These are phyloP conservation scores for Fusarium praegraminearum DNA, from an alignment of 2,329 filamentous ascomycete genomes.

Conservation along the genomic window DNA sequence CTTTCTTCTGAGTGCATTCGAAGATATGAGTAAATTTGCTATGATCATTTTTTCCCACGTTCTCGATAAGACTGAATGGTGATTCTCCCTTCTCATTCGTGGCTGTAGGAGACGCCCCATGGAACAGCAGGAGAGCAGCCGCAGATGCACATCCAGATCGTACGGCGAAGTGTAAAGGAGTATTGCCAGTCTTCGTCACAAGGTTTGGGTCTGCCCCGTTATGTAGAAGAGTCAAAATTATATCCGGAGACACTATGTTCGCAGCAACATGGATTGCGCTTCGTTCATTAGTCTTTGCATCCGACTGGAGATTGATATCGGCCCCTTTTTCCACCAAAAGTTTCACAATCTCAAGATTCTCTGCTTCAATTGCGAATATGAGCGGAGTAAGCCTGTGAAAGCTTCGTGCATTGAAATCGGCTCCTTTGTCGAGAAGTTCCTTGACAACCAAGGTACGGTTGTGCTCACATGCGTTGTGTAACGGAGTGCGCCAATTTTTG, in stretches of 20 bases:
- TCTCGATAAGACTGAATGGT: background rate
- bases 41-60: background rate
- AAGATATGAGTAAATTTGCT: conserved; percentile 5
- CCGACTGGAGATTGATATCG: conserved; percentile 23
- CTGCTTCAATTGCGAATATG: conserved; percentile 16
- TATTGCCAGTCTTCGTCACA: conserved; percentile 6
- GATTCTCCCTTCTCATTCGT: conserved; percentile 3
- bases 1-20: background rate
- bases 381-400: conserved; percentile 9
- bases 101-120: conserved; percentile 13
- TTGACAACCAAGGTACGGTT: background rate
- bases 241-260: conserved; percentile 1
- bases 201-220: conserved; percentile 1
- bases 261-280: conserved; percentile 21
- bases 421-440: conserved; percentile 16
- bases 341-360: conserved; percentile 13
- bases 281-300: background rate
- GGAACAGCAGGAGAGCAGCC: conserved; percentile 22
- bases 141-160: conserved; percentile 6
- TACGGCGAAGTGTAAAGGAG: conserved; percentile 24
- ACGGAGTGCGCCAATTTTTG: conserved; percentile 21
- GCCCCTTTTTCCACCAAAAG: conserved; percentile 10
- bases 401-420: conserved; percentile 19
- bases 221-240: conserved; percentile 2
- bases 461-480: conserved; percentile 25